Conservation (phyloP, 225 moss, liverwort and hornwort species). For the Sphagnum contortum region DNA sequence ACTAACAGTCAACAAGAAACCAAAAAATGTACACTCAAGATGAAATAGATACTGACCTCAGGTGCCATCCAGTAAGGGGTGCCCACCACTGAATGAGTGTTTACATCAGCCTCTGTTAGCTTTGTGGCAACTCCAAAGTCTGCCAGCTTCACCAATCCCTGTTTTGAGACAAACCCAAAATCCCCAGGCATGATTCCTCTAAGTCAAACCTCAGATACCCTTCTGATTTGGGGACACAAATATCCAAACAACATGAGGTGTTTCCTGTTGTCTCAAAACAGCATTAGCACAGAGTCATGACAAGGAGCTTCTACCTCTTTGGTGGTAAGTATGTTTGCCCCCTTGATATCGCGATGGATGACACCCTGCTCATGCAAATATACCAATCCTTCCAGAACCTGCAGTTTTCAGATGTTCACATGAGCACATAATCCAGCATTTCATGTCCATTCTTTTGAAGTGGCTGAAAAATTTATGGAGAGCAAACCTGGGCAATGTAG, state of each 20-base stretch:
- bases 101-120: conserved; percentile 85
- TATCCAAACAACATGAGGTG: too few species aligned
- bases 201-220: too few species aligned
- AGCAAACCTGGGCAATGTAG: conserved; percentile 83
- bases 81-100: conserved; percentile 97
- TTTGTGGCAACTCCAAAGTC: conserved; percentile 99
- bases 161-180: conserved; percentile 10
- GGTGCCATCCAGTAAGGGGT: conserved; percentile 99
- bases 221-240: too few species aligned
- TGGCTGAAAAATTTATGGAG: too few species aligned
- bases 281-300: neutral
- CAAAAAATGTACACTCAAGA: neutral
- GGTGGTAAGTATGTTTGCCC: conserved; percentile 93
- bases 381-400: conserved; percentile 96
- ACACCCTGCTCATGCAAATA: conserved; percentile 97
- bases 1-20: too few species aligned
- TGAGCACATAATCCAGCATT: too few species aligned
- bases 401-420: neutral
- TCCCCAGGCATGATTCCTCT: too few species aligned
- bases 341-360: conserved; percentile 95
- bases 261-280: neutral
- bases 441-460: too few species aligned
- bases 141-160: conserved; percentile 92
- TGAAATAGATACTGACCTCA: conserved; percentile 39
- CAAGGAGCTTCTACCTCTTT: conserved; percentile 60